phyloP scores from a whole-genome alignment of 2,329 filamentous ascomycete genomes.

The Sphaerulina vaccinii region DNA sequence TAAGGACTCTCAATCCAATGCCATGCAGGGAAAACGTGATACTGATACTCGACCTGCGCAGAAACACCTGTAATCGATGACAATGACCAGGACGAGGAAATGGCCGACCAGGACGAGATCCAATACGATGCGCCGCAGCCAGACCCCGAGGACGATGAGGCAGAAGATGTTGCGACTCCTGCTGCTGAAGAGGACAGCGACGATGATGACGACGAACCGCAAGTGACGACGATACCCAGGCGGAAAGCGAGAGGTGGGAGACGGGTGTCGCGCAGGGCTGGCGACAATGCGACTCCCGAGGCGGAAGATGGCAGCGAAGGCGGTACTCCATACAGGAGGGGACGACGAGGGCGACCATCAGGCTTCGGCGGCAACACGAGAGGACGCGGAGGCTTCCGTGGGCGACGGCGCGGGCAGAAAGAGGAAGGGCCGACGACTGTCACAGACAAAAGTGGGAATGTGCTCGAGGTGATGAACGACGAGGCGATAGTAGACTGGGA shows the following conservation, averaged over 20 bases:
- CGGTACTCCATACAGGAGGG: constrained; percentile 49
- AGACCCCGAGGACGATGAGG: constrained; percentile 22
- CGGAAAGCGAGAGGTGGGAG: constrained; percentile 37
- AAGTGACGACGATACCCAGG: constrained; percentile 41
- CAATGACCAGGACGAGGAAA: constrained; percentile 35
- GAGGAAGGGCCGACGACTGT: constrained; percentile 78
- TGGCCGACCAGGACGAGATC: constrained; percentile 31
- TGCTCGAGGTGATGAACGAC: constrained; percentile 85
- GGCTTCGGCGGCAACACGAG: constrained; percentile 25
- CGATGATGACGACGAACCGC: constrained; percentile 34
- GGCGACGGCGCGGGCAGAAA: constrained; percentile 68
- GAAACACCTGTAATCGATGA: constrained; percentile 29
- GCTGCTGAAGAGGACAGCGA: constrained; percentile 33
- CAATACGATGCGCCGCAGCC: constrained; percentile 25
- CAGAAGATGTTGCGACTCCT: constrained; percentile 28
- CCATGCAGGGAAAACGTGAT: constrained; percentile 9
- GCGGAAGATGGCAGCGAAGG: constrained; percentile 49
- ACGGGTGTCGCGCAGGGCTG: constrained; percentile 32
- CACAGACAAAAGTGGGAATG: constrained; percentile 90
- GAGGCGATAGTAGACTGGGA: constrained; percentile 89
- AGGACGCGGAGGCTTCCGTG: constrained; percentile 64
- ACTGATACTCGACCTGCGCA: constrained; percentile 16
- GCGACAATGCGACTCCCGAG: constrained; percentile 63
- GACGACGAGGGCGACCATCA: constrained; percentile 49
- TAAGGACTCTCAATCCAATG: constrained; percentile 10